Evolutionary conservation across 2,329 filamentous ascomycete genomes (phyloP).

Genomic region (Nannizzia gypsea): DNA sequence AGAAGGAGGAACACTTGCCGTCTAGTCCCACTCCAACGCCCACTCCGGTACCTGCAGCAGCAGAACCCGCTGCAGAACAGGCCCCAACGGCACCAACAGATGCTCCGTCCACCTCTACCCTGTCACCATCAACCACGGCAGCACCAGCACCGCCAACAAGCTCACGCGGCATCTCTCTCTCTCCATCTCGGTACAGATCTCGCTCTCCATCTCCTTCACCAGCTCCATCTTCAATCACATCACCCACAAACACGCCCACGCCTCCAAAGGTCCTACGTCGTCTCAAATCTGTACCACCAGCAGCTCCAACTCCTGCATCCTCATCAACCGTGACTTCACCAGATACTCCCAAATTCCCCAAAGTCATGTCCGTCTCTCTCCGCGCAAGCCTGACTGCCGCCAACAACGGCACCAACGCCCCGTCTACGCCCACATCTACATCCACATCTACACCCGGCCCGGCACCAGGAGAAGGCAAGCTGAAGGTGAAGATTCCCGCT

Average conservation of each 20-base stretch:
- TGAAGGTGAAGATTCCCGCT: constrained; percentile 1
- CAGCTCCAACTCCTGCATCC: not conserved
- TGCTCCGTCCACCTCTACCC: not conserved
- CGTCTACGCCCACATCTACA: not conserved
- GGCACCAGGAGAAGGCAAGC: not conserved
- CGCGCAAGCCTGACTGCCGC: not conserved
- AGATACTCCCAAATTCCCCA: not conserved
- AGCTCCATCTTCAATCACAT: not conserved
- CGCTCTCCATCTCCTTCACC: not conserved
- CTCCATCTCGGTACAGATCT: not conserved
- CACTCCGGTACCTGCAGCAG: not conserved
- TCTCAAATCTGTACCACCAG: not conserved
- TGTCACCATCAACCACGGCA: not conserved
- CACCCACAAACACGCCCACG: not conserved
- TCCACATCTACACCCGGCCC: not conserved
- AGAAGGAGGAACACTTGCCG: not conserved
- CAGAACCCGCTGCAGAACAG: not conserved
- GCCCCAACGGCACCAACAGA: not conserved
- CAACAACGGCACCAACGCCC: too few species aligned
- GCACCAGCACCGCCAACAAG: not conserved
- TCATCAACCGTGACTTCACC: not conserved
- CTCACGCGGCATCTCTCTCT: not conserved
- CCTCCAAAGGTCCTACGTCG: not conserved
- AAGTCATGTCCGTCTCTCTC: not conserved
- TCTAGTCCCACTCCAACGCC: not conserved